phyloP scores from a whole-genome alignment of 768 basidiomycete genomes.

The Tylopilus felleus region DNA sequence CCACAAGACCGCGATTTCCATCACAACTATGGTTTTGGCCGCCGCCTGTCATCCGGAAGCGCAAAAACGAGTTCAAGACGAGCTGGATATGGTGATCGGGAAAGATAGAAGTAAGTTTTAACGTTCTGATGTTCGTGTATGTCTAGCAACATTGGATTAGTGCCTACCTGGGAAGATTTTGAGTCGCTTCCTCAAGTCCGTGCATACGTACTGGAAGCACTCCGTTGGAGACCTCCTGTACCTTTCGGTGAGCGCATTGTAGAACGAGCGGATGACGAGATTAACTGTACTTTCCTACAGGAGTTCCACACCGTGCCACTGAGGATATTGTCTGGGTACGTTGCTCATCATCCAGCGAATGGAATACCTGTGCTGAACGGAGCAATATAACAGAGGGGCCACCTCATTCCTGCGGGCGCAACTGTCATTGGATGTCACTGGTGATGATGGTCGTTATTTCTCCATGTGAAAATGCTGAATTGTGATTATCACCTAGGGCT shows the following conservation, averaged over 20 bases:
- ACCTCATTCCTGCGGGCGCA: conserved; percentile 23
- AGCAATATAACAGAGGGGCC: conserved; percentile 11
- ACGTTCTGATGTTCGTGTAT: neutral
- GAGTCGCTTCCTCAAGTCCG: conserved; percentile 32
- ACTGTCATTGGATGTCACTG: conserved; percentile 19
- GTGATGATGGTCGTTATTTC: conserved; percentile 2
- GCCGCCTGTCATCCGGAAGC: conserved; percentile 51
- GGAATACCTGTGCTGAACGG: conserved; percentile 37
- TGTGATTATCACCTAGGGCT: conserved; percentile 9
- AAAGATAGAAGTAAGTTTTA: conserved; percentile 22
- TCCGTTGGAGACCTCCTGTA: conserved; percentile 32
- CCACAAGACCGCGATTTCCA: conserved; percentile 44
- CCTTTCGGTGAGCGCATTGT: conserved; percentile 18
- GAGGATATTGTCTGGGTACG: conserved; percentile 58
- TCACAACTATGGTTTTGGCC: conserved; percentile 51
- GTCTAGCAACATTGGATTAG: conserved; percentile 11
- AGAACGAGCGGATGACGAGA: neutral
- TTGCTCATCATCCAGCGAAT: neutral
- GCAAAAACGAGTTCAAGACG: conserved; percentile 47
- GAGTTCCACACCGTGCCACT: conserved; percentile 60
- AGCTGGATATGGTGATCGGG: conserved; percentile 52
- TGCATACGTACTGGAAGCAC: conserved; percentile 36
- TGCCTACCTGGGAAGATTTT: conserved; percentile 35
- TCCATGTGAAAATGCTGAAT: neutral
- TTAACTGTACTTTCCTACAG: conserved; percentile 2